Evolutionary conservation across 257 asterid genomes (phyloP), one percentile per base, ranked within the genome.

Genomic region (Verbena officinalis): DNA sequence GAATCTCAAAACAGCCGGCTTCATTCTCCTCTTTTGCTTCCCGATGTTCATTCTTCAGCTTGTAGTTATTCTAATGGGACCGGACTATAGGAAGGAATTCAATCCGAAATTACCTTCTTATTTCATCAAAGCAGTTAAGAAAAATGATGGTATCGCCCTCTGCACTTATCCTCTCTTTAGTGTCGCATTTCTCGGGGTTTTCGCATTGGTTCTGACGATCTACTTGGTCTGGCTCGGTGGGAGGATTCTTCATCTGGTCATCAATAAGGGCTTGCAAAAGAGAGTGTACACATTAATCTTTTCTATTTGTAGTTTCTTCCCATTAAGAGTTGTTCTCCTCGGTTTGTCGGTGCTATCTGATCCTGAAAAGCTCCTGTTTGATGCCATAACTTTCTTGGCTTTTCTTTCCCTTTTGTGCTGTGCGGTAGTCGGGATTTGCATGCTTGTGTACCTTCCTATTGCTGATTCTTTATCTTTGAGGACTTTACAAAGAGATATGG

Each of bases 261-360:
- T 93, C 82, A 93, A 93, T 56, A 93, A 88, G 85, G 86, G 94
- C 64, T 67, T 90, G 85, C 99, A 87, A 54, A 87, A 70, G 94
- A 86, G 99, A 80, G 95, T 93, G 58, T 90, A 80, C 83, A 67
- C 79, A 43, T 79, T 93, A 68, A 85, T 90, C 71, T 68, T 86
- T 64, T 80, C 82, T 9, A 75, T 83, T 46, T 76, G 85, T 23
- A 75, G 82, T 76, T 77, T 90, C 44, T 80, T 90, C 70, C 95
- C 95, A 2, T 75, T 87, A 64, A 80, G 97, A 76, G 87, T 86
- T 61, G 22, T 85, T 48, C 80, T 86, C 54, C 97, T 93, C 20
- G 95, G 99, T 70, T 74, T 93, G 69, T 84, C 96, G 31, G 92
- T 86, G 68, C 78, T 70, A 34, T 60, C 80, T 53, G 64, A 62